These are phyloP conservation scores for Wickerhamomyces bisporus DNA, from an alignment of 805 yeast species.

Conservation along the genomic window DNA sequence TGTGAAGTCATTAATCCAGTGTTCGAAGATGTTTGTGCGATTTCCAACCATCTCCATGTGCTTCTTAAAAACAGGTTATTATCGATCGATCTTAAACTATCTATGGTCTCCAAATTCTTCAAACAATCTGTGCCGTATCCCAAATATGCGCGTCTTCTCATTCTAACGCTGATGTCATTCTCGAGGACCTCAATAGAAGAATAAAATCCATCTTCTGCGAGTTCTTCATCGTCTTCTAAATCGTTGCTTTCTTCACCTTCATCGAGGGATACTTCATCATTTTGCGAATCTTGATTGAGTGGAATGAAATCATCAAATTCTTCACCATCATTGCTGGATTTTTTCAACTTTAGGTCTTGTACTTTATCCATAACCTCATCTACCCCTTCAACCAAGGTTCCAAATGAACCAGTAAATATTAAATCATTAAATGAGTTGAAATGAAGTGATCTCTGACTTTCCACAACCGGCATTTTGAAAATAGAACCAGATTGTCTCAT, in stretches of 20 bases:
- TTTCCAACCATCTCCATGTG: slow-evolving; percentile 89
- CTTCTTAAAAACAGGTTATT: slow-evolving; percentile 55
- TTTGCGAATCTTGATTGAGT: slow-evolving; percentile 1
- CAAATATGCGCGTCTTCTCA: slow-evolving; percentile 61
- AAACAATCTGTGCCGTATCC: slow-evolving; percentile 73
- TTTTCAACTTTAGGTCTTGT: slow-evolving; percentile 10
- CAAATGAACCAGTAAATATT: slow-evolving; percentile 53
- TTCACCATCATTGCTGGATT: slow-evolving; percentile 16
- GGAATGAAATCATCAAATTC: slow-evolving; percentile 28
- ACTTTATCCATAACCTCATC: slow-evolving; percentile 27
- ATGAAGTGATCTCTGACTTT: slow-evolving; percentile 54
- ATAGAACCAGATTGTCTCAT: slow-evolving; percentile 89
- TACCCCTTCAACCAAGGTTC: slow-evolving; percentile 34
- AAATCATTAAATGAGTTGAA: slow-evolving; percentile 70
- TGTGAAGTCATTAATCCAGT: slow-evolving; percentile 65
- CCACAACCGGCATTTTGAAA: slow-evolving; percentile 69
- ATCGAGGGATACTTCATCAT: slow-evolving; percentile 2
- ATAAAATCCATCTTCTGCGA: slow-evolving; percentile 22
- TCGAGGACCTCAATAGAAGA: slow-evolving; percentile 42
- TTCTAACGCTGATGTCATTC: slow-evolving; percentile 70
- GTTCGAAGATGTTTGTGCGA: slow-evolving; percentile 59
- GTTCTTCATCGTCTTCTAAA: slow-evolving; percentile 18
- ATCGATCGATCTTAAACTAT: slow-evolving; percentile 45
- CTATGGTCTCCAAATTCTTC: slow-evolving; percentile 55
- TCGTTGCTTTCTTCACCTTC: slow-evolving; percentile 12